Evolutionary conservation across 768 basidiomycete species (phyloP), one percentile per base, ranked within the genome.

Genomic region (Crassisporium funariophilum): DNA sequence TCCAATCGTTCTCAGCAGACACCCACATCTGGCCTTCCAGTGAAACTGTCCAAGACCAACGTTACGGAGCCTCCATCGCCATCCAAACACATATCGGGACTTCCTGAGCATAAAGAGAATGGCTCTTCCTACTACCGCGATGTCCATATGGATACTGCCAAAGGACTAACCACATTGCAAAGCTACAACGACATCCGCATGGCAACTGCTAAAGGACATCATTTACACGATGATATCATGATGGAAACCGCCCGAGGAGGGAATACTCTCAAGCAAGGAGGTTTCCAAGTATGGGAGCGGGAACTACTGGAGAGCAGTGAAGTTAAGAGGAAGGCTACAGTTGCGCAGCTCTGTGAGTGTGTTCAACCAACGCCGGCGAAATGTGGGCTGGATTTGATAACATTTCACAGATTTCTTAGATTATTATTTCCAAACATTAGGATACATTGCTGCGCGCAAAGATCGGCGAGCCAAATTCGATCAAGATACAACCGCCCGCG

Each of bases 391-490:
- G 15, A 16, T 35, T 9, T 21, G 25, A 38, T 50, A 16, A 25
- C 33, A n/a, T 41, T 22, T 40, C 45, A 24, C 54, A 95, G 93
- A 91, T 73, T 98, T 98, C 71, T 81, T 97, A 41, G 95, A 98
- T 68, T 98, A 99, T 65, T 99, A 99, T 72, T 99, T 99, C 65
- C 92, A 98, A 63, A 79, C 84, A 1, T 78, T 99, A 27, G 92
- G 91, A 13, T 98, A 98, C 68, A 77, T 98, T 48, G 82, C 87
- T 6, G 69, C 86, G 15, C 83, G 97, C 19, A 94, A 92, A 64
- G 85, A 92, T 36, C 85, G 97, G 19, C 80, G 93, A 21, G 65
- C 81, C 13, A 81, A 76, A 45, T 98, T 98, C 67, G 88, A 95
- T 61, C 71, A 76, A 12, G 94, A 97, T 58, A 95, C 93, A 4